phyloP scores from a whole-genome alignment of 1,284 basidiomycete genomes.

The Filobasidium uniguttulatum region DNA sequence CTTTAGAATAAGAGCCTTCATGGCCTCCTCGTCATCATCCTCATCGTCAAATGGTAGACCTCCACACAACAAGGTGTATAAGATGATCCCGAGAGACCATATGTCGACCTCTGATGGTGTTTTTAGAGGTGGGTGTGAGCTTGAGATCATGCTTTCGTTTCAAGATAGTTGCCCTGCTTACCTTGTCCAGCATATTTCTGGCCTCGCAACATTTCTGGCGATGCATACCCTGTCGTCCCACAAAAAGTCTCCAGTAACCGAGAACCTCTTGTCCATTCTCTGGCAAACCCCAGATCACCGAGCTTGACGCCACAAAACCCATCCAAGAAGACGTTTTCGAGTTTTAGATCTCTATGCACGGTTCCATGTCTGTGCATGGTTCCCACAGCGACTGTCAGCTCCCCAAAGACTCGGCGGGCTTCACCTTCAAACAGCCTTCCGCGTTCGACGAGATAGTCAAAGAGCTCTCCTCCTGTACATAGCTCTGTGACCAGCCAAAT shows the following conservation, averaged over 20 bases:
- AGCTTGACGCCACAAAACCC: constrained; percentile 75
- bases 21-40: constrained; percentile 81
- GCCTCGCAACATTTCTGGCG: constrained; percentile 85
- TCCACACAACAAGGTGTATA: constrained; percentile 86
- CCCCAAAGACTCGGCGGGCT: constrained; percentile 71
- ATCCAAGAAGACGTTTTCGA: constrained; percentile 88
- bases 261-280: constrained; percentile 71
- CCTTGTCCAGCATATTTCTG: constrained; percentile 81
- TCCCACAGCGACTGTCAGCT: constrained; percentile 88
- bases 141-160: no score
- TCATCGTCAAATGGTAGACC: constrained; percentile 96
- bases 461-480: constrained; percentile 89
- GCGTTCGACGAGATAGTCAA: constrained; percentile 93
- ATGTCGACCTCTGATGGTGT: constrained; percentile 77
- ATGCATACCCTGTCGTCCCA: constrained; percentile 80
- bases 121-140: no score
- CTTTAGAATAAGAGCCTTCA: constrained; percentile 73
- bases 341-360: constrained; percentile 87
- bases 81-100: constrained; percentile 91
- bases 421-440: constrained; percentile 73
- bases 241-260: constrained; percentile 76
- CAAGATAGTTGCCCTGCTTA: constrained; percentile 30
- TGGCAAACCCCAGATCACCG: constrained; percentile 91
- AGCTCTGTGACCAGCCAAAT: constrained; percentile 98
- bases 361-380: constrained; percentile 78